A percentile compares a stretch with the other conserved stretches of the same genome.
Conservation (phyloP, 129 eudicot species). For the Helianthus tuberosus region DNA sequence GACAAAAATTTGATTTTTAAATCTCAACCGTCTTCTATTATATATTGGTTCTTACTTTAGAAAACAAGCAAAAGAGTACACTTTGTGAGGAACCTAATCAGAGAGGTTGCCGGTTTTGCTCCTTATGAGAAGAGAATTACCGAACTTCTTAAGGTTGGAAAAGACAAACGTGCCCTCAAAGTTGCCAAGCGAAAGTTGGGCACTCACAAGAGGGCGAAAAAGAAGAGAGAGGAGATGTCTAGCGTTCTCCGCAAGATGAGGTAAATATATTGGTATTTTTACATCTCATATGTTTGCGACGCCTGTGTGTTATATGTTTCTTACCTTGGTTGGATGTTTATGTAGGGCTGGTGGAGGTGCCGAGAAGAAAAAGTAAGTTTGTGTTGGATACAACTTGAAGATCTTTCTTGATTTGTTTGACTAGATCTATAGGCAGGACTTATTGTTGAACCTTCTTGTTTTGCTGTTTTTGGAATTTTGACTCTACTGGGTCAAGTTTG, state of each 20-base stretch:
- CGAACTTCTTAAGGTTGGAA: constrained; percentile 63
- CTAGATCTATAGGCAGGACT: constrained; percentile 14
- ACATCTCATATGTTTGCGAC: neutral
- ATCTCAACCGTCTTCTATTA: neutral
- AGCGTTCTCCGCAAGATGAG: constrained; percentile 64
- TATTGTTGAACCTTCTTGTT: neutral
- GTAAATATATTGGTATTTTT: constrained; percentile 23
- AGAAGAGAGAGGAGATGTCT: constrained; percentile 73
- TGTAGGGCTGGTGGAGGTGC: constrained; percentile 63
- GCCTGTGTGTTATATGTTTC: neutral
- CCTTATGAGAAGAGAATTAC: constrained; percentile 73
- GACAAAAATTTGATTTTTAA: neutral
- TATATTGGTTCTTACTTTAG: constrained; percentile 20
- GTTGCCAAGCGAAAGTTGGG: constrained; percentile 71
- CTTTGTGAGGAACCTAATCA: constrained; percentile 50
- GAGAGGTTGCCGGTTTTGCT: constrained; percentile 72
- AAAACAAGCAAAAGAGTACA: constrained; percentile 57
- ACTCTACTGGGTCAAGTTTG: neutral
- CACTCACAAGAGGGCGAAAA: constrained; percentile 75
- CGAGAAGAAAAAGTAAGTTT: constrained; percentile 61
- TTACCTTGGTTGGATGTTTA: neutral
- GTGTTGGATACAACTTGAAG: neutral
- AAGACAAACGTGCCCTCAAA: constrained; percentile 67
- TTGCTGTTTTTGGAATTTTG: constrained; percentile 7
- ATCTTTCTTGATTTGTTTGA: neutral